Evolutionary conservation across 1,139 yeast genomes (phyloP).

Genomic region (Blastobotrys capitulatus): DNA sequence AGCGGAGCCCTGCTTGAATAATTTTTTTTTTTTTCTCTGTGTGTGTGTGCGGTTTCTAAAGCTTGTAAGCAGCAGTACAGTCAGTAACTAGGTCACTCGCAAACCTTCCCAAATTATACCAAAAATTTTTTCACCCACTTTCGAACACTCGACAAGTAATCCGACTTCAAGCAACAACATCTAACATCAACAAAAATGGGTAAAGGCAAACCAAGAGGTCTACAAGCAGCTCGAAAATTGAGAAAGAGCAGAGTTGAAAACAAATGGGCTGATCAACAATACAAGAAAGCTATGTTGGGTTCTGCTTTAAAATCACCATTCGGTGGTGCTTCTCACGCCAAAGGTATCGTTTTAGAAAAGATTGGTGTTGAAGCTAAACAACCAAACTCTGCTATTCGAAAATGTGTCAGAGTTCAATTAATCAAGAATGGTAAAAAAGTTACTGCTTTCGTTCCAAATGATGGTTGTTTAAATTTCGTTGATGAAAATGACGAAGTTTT

Average conservation of each 20-base stretch:
- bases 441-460: constrained; percentile 99
- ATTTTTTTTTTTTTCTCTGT: too few species aligned
- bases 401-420: constrained; percentile 99
- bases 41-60: too few species aligned
- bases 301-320: constrained; percentile 99
- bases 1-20: too few species aligned
- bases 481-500: constrained; percentile 92
- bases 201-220: constrained; percentile 79
- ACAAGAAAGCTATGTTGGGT: constrained; percentile 98
- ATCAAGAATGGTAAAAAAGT: constrained; percentile 99
- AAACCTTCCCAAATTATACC: too few species aligned
- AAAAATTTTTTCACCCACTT: neutral
- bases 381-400: constrained; percentile 99
- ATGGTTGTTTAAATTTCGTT: constrained; percentile 99
- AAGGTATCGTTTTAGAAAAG: constrained; percentile 99
- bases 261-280: constrained; percentile 99
- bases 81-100: too few species aligned
- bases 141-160: neutral
- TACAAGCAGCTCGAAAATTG: constrained; percentile 99
- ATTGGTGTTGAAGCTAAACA: constrained; percentile 99
- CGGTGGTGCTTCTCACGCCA: constrained; percentile 99
- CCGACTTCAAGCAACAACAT: neutral
- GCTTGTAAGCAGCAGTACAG: too few species aligned
- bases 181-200: constrained; percentile 3
- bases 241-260: constrained; percentile 99